phyloP scores from a whole-genome alignment of 257 asterid species.

The Primulina tabacum region DNA sequence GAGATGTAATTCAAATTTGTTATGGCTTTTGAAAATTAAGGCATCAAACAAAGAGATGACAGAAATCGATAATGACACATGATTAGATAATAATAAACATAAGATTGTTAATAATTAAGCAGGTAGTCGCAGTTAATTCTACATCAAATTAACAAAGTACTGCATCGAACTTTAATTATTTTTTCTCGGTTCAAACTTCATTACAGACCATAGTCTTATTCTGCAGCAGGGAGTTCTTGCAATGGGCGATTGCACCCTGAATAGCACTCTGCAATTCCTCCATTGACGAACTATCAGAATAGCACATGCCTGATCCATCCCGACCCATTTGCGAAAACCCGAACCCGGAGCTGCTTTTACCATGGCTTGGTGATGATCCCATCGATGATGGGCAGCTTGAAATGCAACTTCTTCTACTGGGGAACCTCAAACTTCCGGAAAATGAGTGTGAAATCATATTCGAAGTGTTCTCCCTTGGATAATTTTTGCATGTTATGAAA shows the following conservation, averaged over 20 bases:
- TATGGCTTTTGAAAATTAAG: too few relatives aligned
- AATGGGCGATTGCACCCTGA: slow-evolving; percentile 87
- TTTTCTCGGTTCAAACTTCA: slow-evolving; percentile 13
- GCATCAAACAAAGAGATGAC: too few relatives aligned
- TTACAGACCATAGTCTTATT: slow-evolving; percentile 35
- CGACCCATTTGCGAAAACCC: slow-evolving; percentile 28
- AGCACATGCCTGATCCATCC: slow-evolving; percentile 15
- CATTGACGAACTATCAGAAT: slow-evolving; percentile 61
- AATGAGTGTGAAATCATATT: slow-evolving; percentile 43
- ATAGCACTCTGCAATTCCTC: slow-evolving; percentile 87
- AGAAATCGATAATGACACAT: too few relatives aligned
- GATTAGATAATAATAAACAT: not conserved
- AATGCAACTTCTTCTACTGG: slow-evolving; percentile 45
- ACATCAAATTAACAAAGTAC: not conserved
- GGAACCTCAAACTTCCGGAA: slow-evolving; percentile 70
- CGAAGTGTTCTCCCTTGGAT: not conserved
- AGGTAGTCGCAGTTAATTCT: not conserved
- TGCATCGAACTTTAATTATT: slow-evolving; percentile 19
- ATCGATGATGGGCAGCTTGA: slow-evolving; percentile 90
- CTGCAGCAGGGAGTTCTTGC: slow-evolving; percentile 74
- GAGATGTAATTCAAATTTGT: too few relatives aligned
- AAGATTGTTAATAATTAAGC: not conserved
- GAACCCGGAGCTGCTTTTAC: slow-evolving; percentile 25
- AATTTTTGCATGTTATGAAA: too few relatives aligned
- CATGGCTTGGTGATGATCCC: slow-evolving; percentile 74